These are phyloP conservation scores for Haberlea rhodopensis DNA, from an alignment of 257 asterid genomes.

Conservation along the genomic window DNA sequence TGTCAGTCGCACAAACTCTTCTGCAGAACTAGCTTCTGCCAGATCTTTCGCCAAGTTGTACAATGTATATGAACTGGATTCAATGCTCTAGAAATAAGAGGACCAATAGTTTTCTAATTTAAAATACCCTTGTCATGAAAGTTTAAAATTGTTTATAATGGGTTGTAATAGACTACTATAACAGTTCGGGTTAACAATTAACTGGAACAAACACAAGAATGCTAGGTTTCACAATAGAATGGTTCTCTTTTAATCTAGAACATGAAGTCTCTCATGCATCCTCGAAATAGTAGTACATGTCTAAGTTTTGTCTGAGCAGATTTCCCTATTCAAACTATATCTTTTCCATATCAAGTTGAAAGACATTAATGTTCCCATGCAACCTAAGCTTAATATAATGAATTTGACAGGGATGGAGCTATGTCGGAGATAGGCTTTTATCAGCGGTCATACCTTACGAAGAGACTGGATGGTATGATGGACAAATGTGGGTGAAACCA, in stretches of 20 bases:
- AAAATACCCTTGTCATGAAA: no score
- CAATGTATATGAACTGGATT: not conserved
- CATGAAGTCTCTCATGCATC: not conserved
- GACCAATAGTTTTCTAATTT: not conserved
- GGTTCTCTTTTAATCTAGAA: not conserved
- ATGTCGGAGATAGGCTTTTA: constrained; percentile 82
- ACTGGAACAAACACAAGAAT: no score
- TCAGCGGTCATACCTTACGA: constrained; percentile 88
- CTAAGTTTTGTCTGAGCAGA: not conserved
- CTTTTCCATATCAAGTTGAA: not conserved
- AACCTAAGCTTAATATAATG: not conserved
- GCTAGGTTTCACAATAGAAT: no score
- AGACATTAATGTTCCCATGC: not conserved
- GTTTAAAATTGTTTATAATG: no score
- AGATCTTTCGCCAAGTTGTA: not conserved
- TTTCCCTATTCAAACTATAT: not conserved
- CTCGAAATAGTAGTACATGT: not conserved
- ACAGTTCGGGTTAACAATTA: no score
- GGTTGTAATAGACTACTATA: no score
- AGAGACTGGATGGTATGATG: constrained; percentile 93
- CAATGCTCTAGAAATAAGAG: not conserved
- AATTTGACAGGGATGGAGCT: constrained; percentile 77
- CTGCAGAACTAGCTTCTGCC: not conserved
- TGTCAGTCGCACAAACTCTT: not conserved
- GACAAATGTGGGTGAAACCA: constrained; percentile 97